A percentile compares a stretch with the other conserved stretches of the same genome.
phyloP scores from a whole-genome alignment of 2,329 filamentous ascomycete genomes.

The Aschersonia sp. region DNA sequence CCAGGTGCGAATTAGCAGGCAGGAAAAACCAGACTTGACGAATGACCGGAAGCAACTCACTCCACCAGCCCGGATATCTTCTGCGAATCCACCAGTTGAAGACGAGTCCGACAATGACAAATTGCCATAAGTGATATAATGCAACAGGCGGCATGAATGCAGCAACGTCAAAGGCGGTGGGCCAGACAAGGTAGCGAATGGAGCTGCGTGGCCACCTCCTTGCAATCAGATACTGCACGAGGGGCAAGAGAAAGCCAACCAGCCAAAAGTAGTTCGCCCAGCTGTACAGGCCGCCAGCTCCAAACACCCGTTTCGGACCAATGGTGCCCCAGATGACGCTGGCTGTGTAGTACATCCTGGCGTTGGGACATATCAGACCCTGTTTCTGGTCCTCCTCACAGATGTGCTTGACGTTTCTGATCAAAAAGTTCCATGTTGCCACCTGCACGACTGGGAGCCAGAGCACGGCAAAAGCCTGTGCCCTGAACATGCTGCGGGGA shows the following conservation, averaged over 20 bases:
- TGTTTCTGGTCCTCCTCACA: constrained; percentile 31
- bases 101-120: constrained; percentile 35
- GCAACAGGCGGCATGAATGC: constrained; percentile 37
- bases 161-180: constrained; percentile 33
- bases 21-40: not conserved
- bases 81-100: constrained; percentile 38
- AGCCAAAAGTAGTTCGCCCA: constrained; percentile 38
- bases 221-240: constrained; percentile 30
- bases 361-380: constrained; percentile 39
- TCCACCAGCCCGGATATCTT: constrained; percentile 38
- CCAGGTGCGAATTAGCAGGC: not conserved
- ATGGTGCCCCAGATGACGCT: constrained; percentile 46
- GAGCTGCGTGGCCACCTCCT: constrained; percentile 18
- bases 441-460: constrained; percentile 21
- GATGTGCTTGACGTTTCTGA: constrained; percentile 32
- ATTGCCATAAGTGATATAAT: constrained; percentile 36
- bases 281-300: constrained; percentile 20
- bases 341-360: constrained; percentile 42
- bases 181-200: constrained; percentile 33
- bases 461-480: constrained; percentile 20
- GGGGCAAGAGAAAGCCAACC: constrained; percentile 29
- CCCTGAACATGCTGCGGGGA: constrained; percentile 29
- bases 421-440: constrained; percentile 19
- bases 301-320: constrained; percentile 19
- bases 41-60: constrained; percentile 13